Base-by-base conservation (phyloP, 257 asterid genomes). In the Prunella vulgaris region DNA sequence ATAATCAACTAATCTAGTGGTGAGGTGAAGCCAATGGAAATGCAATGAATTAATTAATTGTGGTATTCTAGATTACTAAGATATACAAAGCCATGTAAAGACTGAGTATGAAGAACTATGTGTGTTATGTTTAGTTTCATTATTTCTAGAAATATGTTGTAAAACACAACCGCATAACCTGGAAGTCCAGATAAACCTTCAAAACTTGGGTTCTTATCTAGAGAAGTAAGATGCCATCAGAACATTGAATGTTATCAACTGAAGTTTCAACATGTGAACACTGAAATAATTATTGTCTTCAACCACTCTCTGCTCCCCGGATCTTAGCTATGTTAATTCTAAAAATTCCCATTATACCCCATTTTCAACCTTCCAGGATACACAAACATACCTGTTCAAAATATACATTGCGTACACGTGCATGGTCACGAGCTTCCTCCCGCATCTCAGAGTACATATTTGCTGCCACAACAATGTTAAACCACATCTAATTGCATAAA, bases 361-460 rank as follows among this genome's bases (percentile, higher is more conserved):
- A 51, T 17, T 35, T 53, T 14, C 42, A 73, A 61, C 69, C 72
- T 73, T 77, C 20, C 3, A 51, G 66, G 33, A 49, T 60, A 64
- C 48, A 70, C 54, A 66, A 24, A 71, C 80, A 60, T 80, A 94
- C 99, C 99, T 94, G 99, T 78, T 94, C 99, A 73, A 91, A 89
- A 85, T 86, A 94, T 15, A 88, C 91, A 83, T 94, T 94, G 53
- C 97, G 96, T 32, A 87, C 74, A 58, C 97, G 94, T 75, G 98
- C 99, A 84, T 94, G 97, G 76, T 88, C 99, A 63, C 96, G 95
- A 78, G 99, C 97, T 68, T 90, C 99, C 82, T 90, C 99, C 80
- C 96, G 87, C 92, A 82, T 89, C 66, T 91, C 99, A 78, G 98
- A 80, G 71, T 94, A 94, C 84, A 94, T 84, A 80, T 85, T 89